Conservation (phyloP, 495 filamentous ascomycete genomes). For the Pyronema omphalodes region DNA sequence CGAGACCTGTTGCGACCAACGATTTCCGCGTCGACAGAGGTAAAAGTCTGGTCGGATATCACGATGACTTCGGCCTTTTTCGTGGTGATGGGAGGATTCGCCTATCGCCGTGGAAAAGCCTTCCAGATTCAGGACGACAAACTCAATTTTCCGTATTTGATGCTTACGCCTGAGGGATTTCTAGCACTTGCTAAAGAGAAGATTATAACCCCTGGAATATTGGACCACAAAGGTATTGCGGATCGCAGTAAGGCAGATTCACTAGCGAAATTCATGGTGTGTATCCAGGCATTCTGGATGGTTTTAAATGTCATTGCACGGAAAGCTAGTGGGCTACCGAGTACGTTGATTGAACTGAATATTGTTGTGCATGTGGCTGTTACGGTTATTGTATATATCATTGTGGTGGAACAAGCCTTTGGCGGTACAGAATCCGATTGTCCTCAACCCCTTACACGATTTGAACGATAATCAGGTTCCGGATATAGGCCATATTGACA, state of each 20-base stretch:
- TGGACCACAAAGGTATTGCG: not conserved
- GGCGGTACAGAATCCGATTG: too few relatives aligned
- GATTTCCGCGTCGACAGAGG: not conserved
- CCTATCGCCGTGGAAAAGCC: not conserved
- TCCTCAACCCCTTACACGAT: too few relatives aligned
- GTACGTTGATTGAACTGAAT: too few relatives aligned
- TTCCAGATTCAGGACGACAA: too few relatives aligned
- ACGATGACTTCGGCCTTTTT: not conserved
- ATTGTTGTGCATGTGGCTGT: too few relatives aligned
- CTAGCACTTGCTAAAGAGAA: not conserved
- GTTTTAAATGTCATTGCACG: slow-evolving; percentile 22
- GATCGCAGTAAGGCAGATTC: slow-evolving; percentile 25
- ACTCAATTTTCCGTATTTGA: not conserved
- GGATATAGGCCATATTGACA: too few relatives aligned
- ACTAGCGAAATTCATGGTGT: slow-evolving; percentile 21
- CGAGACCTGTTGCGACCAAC: too few relatives aligned
- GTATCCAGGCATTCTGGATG: slow-evolving; percentile 26
- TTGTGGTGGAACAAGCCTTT: too few relatives aligned
- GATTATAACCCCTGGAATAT: not conserved
- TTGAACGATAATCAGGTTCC: too few relatives aligned
- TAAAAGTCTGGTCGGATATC: not conserved
- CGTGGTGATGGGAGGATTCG: slow-evolving; percentile 4
- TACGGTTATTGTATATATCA: too few relatives aligned
- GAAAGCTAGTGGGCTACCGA: not conserved
- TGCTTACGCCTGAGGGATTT: not conserved